Percentiles rank a stretch among this genome's conserved stretches.
These are phyloP conservation scores for Mortierella sp. DNA, from an alignment of 371 early-diverging fungal species.

Conservation along the genomic window DNA sequence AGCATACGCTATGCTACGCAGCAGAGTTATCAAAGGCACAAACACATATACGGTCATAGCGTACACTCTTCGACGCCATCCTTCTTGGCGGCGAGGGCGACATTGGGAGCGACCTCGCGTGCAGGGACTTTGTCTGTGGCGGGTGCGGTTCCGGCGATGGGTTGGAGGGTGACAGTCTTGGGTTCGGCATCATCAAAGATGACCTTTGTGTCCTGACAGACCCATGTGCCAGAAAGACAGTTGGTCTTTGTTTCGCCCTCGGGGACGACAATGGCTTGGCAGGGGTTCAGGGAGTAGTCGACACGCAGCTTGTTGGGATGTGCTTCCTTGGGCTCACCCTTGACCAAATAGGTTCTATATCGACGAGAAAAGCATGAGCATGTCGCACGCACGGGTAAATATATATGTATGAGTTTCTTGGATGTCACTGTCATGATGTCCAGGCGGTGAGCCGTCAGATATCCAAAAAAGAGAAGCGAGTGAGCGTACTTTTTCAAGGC, in stretches of 20 bases:
- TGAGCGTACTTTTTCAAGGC: constrained; percentile 31
- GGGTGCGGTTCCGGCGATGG: constrained; percentile 46
- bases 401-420: not conserved
- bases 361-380: not conserved
- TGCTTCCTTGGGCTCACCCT: constrained; percentile 20
- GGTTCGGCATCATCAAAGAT: constrained; percentile 23
- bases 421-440: too few species aligned
- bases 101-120: constrained; percentile 37
- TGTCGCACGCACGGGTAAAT: not conserved
- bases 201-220: constrained; percentile 45
- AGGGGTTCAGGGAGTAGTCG: constrained; percentile 48
- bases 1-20: not conserved
- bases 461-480: not conserved
- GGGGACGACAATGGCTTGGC: constrained; percentile 45
- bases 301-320: constrained; percentile 35
- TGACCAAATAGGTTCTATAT: constrained; percentile 31
- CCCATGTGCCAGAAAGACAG: constrained; percentile 44
- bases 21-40: not conserved
- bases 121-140: constrained; percentile 34
- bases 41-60: not conserved
- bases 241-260: constrained; percentile 28
- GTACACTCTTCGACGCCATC: constrained; percentile 42
- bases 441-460: too few species aligned
- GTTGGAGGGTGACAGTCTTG: constrained; percentile 16
- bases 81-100: constrained; percentile 16